Conservation (phyloP, 1,284 basidiomycete genomes). For the Leccinum holopus region DNA sequence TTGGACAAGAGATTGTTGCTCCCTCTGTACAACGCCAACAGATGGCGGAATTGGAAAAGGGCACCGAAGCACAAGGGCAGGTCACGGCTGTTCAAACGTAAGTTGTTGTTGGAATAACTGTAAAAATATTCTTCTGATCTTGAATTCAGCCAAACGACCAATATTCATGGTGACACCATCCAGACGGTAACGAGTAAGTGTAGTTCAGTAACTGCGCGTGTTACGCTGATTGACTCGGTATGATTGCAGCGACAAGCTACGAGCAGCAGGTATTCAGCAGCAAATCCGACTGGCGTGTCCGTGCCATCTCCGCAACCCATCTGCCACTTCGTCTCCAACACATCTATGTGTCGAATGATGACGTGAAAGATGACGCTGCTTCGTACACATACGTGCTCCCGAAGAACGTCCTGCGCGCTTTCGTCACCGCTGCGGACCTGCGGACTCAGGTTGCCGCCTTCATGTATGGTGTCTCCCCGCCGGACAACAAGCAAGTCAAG, state of each 20-base stretch:
- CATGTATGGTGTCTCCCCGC: conserved; percentile 90
- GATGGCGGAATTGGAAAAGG: conserved; percentile 99
- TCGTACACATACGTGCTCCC: conserved; percentile 95
- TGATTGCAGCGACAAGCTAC: conserved; percentile 81
- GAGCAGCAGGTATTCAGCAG: conserved; percentile 97
- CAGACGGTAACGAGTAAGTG: conserved; percentile 88
- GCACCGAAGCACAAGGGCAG: conserved; percentile 89
- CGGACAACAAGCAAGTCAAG: conserved; percentile 98
- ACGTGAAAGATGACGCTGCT: conserved; percentile 96
- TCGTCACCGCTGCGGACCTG: conserved; percentile 92
- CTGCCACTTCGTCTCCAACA: conserved; percentile 95
- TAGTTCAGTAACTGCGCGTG: neutral
- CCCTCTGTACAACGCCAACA: conserved; percentile 95
- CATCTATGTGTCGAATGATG: conserved; percentile 98
- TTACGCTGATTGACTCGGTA: conserved; percentile 11
- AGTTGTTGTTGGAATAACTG: neutral
- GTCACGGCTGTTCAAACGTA: conserved; percentile 89
- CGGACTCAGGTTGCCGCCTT: conserved; percentile 96
- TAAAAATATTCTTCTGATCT: conserved; percentile 15
- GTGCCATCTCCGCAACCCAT: conserved; percentile 95
- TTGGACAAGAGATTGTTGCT: conserved; percentile 96
- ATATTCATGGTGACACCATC: conserved; percentile 96
- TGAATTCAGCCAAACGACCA: conserved; percentile 80
- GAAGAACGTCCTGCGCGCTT: conserved; percentile 95
- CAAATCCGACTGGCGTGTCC: conserved; percentile 99